A percentile compares a stretch with the other conserved stretches of the same genome.
These are phyloP conservation scores for Herpetospermum pedunculosum DNA, from an alignment of 306 rosid genomes.

Conservation along the genomic window DNA sequence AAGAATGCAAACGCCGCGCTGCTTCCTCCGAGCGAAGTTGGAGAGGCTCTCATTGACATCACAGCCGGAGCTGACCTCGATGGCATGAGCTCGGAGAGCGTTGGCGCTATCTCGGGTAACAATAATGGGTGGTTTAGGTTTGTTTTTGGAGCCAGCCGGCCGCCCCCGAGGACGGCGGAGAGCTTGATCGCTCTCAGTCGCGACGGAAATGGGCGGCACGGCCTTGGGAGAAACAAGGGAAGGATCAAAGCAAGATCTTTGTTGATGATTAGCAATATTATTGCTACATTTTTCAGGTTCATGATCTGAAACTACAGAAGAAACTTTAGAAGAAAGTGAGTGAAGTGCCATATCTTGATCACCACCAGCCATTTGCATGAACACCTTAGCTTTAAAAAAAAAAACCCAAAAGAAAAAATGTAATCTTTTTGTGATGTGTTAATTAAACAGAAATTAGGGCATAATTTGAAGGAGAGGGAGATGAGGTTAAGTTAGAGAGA, in stretches of 20 bases:
- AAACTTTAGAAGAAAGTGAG: slow-evolving; percentile 1
- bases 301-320: background rate
- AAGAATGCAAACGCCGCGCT: slow-evolving; percentile 81
- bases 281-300: background rate
- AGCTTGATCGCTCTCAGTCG: slow-evolving; percentile 25
- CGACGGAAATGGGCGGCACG: background rate
- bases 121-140: slow-evolving; percentile 89
- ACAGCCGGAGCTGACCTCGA: slow-evolving; percentile 79
- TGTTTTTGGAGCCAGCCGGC: slow-evolving; percentile 90
- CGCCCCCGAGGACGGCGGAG: slow-evolving; percentile 70
- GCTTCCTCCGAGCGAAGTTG: slow-evolving; percentile 71
- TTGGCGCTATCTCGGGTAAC: slow-evolving; percentile 94
- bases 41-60: slow-evolving; percentile 73
- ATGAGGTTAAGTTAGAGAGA: background rate
- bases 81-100: slow-evolving; percentile 81
- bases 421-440: background rate
- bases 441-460: background rate
- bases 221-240: slow-evolving; percentile 5
- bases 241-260: slow-evolving; percentile 1
- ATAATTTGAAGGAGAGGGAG: background rate
- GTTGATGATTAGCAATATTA: background rate
- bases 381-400: background rate
- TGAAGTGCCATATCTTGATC: slow-evolving; percentile 12
- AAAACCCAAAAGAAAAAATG: too few species aligned
- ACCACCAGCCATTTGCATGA: background rate